phyloP scores from a whole-genome alignment of 352 stramenopile genomes.

The Phytophthora hibernalis region DNA sequence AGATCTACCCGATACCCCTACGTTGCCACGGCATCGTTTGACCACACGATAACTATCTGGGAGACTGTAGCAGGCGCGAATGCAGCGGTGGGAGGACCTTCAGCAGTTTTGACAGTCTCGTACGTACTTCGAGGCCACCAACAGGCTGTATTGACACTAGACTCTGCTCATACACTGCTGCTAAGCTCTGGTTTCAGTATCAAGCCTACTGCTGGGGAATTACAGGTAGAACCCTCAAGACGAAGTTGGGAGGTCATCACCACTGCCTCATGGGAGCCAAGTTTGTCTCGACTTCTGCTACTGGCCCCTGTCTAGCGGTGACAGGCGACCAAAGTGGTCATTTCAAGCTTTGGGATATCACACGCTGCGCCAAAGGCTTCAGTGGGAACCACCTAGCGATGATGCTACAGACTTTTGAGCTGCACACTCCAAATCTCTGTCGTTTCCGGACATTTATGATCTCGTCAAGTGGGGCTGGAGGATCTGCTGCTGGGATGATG shows the following conservation, averaged over 20 bases:
- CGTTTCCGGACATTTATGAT: conserved; percentile 53
- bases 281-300: conserved; percentile 54
- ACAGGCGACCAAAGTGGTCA: conserved; percentile 77
- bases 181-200: conserved; percentile 84
- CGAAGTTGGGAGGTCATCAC: conserved; percentile 71
- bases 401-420: conserved; percentile 59
- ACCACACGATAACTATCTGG: conserved; percentile 80
- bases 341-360: conserved; percentile 86
- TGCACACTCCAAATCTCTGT: conserved; percentile 53
- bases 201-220: conserved; percentile 85
- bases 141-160: conserved; percentile 70
- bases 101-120: conserved; percentile 41
- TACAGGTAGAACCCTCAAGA: conserved; percentile 49
- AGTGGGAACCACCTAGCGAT: conserved; percentile 41
- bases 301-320: conserved; percentile 45
- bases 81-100: conserved; percentile 30
- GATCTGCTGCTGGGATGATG: neutral
- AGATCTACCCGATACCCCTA: conserved; percentile 59
- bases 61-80: conserved; percentile 49
- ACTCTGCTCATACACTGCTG: conserved; percentile 62
- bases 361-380: conserved; percentile 52
- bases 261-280: conserved; percentile 69
- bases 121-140: conserved; percentile 72
- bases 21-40: conserved; percentile 79
- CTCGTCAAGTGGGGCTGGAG: conserved; percentile 15